These are phyloP conservation scores for Xanthoparmelia taractica DNA, from an alignment of 495 filamentous ascomycete genomes.

Conservation along the genomic window DNA sequence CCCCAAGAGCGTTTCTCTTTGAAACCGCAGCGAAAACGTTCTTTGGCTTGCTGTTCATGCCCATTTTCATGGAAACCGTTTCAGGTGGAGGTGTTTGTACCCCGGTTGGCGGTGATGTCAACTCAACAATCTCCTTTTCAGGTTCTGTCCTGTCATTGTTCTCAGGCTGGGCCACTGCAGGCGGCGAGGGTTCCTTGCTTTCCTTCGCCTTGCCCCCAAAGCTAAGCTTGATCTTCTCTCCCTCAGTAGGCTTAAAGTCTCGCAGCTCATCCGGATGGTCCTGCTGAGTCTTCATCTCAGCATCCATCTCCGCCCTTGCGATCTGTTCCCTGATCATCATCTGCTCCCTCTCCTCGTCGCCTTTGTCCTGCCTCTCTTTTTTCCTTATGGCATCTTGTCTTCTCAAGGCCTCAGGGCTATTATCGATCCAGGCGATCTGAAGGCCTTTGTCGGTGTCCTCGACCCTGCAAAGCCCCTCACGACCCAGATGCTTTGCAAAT, in stretches of 20 bases:
- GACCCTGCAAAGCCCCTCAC: conserved; percentile 76
- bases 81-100: conserved; percentile 28
- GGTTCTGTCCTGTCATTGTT: conserved; percentile 20
- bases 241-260: conserved; percentile 59
- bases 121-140: conserved; percentile 22
- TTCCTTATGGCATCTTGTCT: conserved; percentile 70
- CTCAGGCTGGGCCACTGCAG: conserved; percentile 14
- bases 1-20: conserved; percentile 57
- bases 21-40: conserved; percentile 67
- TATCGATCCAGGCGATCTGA: conserved; percentile 84
- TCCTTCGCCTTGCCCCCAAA: conserved; percentile 46
- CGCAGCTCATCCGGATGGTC: conserved; percentile 42
- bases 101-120: conserved; percentile 25
- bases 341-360: conserved; percentile 85
- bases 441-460: conserved; percentile 78
- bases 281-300: conserved; percentile 40
- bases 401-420: conserved; percentile 72
- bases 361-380: conserved; percentile 78
- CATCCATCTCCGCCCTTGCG: conserved; percentile 53
- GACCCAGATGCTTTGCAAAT: conserved; percentile 75
- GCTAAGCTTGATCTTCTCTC: conserved; percentile 75
- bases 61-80: conserved; percentile 54
- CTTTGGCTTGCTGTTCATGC: conserved; percentile 55
- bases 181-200: conserved; percentile 29
- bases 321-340: conserved; percentile 72